These are phyloP conservation scores for Hyaloscypha variabilis DNA, from an alignment of 495 filamentous ascomycete genomes.

Conservation along the genomic window DNA sequence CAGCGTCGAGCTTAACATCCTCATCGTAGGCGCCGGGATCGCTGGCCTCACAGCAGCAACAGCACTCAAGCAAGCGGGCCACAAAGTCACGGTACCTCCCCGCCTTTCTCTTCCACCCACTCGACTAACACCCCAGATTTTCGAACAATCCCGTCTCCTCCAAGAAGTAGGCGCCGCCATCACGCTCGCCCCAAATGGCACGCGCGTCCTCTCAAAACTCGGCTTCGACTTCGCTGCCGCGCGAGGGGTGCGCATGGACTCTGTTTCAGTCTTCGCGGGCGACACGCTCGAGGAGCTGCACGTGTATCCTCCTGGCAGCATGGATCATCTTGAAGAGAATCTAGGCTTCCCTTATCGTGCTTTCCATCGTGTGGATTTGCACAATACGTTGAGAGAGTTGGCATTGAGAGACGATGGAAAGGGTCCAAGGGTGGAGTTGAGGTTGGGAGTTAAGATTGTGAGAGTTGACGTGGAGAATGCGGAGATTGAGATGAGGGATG, in stretches of 20 bases:
- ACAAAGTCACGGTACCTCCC: slow-evolving; percentile 46
- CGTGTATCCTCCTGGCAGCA: neutral
- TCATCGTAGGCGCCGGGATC: slow-evolving; percentile 58
- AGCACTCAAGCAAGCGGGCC: slow-evolving; percentile 53
- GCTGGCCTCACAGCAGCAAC: slow-evolving; percentile 55
- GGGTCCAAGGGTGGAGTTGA: slow-evolving; percentile 42
- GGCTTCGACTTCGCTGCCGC: slow-evolving; percentile 39
- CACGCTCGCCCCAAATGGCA: slow-evolving; percentile 53
- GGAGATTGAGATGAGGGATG: slow-evolving; percentile 41
- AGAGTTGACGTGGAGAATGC: slow-evolving; percentile 45
- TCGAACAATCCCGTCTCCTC: slow-evolving; percentile 51
- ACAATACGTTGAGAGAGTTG: slow-evolving; percentile 41
- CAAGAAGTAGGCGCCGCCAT: slow-evolving; percentile 56
- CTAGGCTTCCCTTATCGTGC: slow-evolving; percentile 35
- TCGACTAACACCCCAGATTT: slow-evolving; percentile 39
- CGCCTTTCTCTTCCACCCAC: neutral
- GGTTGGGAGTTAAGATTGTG: slow-evolving; percentile 44
- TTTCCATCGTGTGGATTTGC: slow-evolving; percentile 51
- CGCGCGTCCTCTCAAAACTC: slow-evolving; percentile 44
- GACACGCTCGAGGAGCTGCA: neutral
- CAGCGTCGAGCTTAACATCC: slow-evolving; percentile 34
- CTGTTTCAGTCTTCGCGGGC: slow-evolving; percentile 8
- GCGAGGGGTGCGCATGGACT: slow-evolving; percentile 35
- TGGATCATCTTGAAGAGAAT: neutral
- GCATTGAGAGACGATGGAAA: slow-evolving; percentile 40